Percentiles rank a stretch among this genome's conserved stretches.
Conservation (phyloP, 2,329 filamentous ascomycete species). For the Pestalotiopsis fici region DNA sequence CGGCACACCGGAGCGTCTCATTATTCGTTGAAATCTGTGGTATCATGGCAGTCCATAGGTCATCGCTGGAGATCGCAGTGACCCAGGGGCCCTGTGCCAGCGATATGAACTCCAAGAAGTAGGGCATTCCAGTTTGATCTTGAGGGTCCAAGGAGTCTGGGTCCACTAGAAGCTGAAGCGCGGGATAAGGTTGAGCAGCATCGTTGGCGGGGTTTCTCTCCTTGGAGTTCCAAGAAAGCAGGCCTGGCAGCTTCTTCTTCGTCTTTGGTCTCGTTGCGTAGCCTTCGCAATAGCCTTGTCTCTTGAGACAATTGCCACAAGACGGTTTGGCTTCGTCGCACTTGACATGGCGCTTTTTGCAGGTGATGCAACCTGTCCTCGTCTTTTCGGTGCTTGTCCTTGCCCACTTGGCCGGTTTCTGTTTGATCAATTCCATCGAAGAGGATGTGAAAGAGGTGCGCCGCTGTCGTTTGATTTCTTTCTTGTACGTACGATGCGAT, state of each 20-base stretch:
- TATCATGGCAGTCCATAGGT: conserved; percentile 29
- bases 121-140: conserved; percentile 15
- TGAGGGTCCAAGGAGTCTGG: conserved; percentile 17
- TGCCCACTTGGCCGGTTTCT: conserved; percentile 10
- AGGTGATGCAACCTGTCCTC: conserved; percentile 17
- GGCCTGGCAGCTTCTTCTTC: conserved; percentile 12
- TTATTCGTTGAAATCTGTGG: conserved; percentile 30
- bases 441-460: background rate
- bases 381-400: conserved; percentile 16
- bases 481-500: too few relatives aligned
- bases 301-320: conserved; percentile 15
- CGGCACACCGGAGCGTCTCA: conserved; percentile 28
- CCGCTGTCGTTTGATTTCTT: too few relatives aligned
- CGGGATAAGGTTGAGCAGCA: conserved; percentile 8
- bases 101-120: conserved; percentile 32
- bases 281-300: conserved; percentile 11
- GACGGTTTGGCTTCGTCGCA: conserved; percentile 17
- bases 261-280: conserved; percentile 5
- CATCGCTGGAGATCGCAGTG: conserved; percentile 19
- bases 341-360: conserved; percentile 18
- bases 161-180: conserved; percentile 7
- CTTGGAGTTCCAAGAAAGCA: conserved; percentile 23
- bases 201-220: background rate
- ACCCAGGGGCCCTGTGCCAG: conserved; percentile 29
- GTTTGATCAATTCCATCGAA: background rate